A percentile compares a stretch with the other conserved stretches of the same genome.
Evolutionary conservation across 345 rosid species (phyloP).

Genomic region (Raphanus sativus): DNA sequence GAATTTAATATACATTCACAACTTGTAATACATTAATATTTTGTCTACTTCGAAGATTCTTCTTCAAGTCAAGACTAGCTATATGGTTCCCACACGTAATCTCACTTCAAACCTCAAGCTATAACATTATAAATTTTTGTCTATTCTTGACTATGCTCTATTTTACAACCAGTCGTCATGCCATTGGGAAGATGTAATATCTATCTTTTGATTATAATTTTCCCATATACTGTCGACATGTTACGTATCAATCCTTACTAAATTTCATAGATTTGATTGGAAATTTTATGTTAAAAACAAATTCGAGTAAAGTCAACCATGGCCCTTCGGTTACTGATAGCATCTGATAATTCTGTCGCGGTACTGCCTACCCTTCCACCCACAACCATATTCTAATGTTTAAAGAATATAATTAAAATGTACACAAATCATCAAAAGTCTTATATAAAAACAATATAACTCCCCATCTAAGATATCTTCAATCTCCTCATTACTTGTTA

Average conservation of each 20-base stretch:
- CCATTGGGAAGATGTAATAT: not conserved
- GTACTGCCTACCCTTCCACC: not conserved
- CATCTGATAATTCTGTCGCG: not conserved
- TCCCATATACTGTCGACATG: conserved; percentile 10
- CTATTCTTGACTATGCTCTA: conserved; percentile 16
- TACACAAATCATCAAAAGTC: not conserved
- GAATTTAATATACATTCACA: not conserved
- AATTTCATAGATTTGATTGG: not conserved
- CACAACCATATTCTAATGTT: not conserved
- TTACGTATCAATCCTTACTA: not conserved
- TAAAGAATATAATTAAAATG: not conserved
- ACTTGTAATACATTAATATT: conserved; percentile 10
- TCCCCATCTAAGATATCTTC: not conserved
- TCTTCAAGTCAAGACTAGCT: not conserved
- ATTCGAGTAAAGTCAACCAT: conserved; percentile 17
- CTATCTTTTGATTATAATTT: not conserved
- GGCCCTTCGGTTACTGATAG: not conserved
- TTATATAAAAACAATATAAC: not conserved
- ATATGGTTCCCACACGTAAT: conserved; percentile 21
- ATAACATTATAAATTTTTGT: not conserved
- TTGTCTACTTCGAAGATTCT: conserved; percentile 9
- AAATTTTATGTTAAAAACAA: not conserved
- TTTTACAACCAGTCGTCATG: not conserved
- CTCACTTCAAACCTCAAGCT: conserved; percentile 14
- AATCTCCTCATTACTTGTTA: conserved; percentile 2